These are phyloP conservation scores for Sphagnum contortum DNA, from an alignment of 225 moss, liverwort and hornwort genomes.

Conservation along the genomic window DNA sequence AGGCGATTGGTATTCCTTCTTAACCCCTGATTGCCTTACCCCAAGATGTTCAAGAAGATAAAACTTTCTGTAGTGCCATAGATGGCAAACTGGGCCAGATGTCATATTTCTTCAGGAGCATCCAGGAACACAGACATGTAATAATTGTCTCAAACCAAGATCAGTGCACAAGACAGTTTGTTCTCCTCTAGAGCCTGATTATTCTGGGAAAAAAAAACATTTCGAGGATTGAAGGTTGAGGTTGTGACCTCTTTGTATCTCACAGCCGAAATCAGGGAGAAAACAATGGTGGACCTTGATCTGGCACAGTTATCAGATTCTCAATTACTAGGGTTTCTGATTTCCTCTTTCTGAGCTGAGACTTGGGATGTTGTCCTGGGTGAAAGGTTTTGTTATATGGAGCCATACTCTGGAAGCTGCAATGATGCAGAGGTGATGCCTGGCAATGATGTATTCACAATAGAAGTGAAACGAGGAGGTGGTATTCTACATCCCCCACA, in stretches of 20 bases:
- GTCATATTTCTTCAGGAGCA: no score
- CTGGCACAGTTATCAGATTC: background rate
- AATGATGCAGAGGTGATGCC: constrained; percentile 34
- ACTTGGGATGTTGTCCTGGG: background rate
- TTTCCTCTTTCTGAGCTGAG: background rate
- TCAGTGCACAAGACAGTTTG: no score
- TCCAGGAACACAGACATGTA: no score
- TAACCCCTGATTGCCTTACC: background rate
- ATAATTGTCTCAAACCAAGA: no score
- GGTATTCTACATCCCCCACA: constrained; percentile 12
- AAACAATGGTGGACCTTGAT: background rate
- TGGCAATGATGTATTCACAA: constrained; percentile 43
- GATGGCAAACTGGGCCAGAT: no score
- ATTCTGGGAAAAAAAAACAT: background rate
- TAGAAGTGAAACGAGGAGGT: constrained; percentile 45
- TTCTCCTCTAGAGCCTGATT: no score
- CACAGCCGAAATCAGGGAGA: background rate
- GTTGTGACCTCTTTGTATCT: background rate
- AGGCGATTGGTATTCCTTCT: constrained; percentile 39
- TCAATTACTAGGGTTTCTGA: no score
- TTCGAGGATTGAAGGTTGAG: background rate
- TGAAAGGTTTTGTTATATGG: constrained; percentile 76
- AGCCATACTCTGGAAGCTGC: constrained; percentile 34
- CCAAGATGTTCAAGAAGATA: no score
- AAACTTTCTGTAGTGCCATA: background rate